Evolutionary conservation across 352 stramenopile species (phyloP).

Genomic region (Thraustotheca clavata): DNA sequence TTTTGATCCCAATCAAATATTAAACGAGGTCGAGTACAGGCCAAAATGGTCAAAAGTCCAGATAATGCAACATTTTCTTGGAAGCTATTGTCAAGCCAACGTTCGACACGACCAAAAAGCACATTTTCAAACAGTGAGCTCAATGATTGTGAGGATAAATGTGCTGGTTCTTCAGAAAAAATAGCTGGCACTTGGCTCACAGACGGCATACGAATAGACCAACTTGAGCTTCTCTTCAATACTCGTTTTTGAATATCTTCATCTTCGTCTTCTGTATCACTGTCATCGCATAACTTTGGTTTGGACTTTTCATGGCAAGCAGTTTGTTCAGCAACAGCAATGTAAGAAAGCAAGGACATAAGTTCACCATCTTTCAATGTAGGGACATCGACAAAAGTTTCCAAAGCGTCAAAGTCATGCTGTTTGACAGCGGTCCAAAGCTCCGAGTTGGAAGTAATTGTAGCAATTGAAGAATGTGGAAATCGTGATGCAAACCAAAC

Average conservation of each 20-base stretch:
- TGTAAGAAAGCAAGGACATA: constrained; percentile 69
- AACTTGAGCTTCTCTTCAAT: constrained; percentile 31
- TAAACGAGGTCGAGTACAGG: constrained; percentile 27
- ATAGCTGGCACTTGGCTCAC: background rate
- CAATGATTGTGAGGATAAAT: background rate
- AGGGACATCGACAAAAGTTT: background rate
- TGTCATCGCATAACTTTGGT: constrained; percentile 22
- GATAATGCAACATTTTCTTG: constrained; percentile 76
- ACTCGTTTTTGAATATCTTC: constrained; percentile 27
- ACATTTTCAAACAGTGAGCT: constrained; percentile 56
- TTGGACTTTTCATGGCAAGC: constrained; percentile 42
- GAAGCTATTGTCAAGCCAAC: constrained; percentile 73
- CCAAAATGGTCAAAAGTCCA: constrained; percentile 59
- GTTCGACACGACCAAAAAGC: constrained; percentile 62
- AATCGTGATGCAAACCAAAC: constrained; percentile 80
- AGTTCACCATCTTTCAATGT: background rate
- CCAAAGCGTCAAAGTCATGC: background rate
- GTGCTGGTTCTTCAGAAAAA: no score
- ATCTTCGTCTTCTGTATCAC: constrained; percentile 37
- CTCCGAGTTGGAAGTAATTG: constrained; percentile 1
- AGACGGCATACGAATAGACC: constrained; percentile 7
- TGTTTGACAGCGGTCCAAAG: constrained; percentile 8
- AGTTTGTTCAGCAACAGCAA: constrained; percentile 71
- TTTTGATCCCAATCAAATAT: constrained; percentile 20
- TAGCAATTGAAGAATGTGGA: constrained; percentile 56